Evolutionary conservation across 148 eudicot species (phyloP), one percentile per base, ranked within the genome.

Genomic region (Amaranthus cruentus): DNA sequence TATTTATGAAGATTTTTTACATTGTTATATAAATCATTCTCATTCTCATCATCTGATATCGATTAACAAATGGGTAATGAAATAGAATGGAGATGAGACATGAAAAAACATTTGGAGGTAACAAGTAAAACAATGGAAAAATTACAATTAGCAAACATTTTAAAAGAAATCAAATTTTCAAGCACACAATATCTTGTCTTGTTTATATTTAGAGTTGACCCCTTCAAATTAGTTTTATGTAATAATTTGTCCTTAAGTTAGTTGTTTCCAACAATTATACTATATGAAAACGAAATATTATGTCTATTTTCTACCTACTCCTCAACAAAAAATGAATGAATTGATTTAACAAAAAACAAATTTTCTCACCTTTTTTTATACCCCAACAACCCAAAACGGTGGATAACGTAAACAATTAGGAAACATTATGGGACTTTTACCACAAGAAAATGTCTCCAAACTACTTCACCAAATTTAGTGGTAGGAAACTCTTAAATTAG

Each of bases 381-480:
- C 10, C 13, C 18, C 57, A 51, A 50, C 66, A 64, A 72, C 73
- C 69, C 9, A 78, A 68, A 55, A 18, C 3, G 74, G 61, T 50
- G 68, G 81, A 75, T 79, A 79, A 79, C 82, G 78, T 79, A 79
- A 75, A 70, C 55, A 79, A 79, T 47, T 79, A 47, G 82, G 62
- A 79, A 79, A 79, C 82, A 79, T 79, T 70, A 79, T 79, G 78
- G 82, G 75, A 75, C 82, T 79, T 79, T 70, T 75, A 79, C 78
- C 75, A 75, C 72, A 79, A 75, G 72, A 75, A 75, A 79, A 63
- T 79, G 82, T 79, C 78, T 55, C 75, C 64, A 64, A 49, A 49
- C 47, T 51, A 28, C 46, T 79, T 75, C 57, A 75, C 71, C 51
- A 61, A 78, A 75, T 66, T 66, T 58, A 71, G 78, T 75, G 82